Base-by-base conservation (phyloP, 495 filamentous ascomycete species). In the Tuber umbilicatum region DNA sequence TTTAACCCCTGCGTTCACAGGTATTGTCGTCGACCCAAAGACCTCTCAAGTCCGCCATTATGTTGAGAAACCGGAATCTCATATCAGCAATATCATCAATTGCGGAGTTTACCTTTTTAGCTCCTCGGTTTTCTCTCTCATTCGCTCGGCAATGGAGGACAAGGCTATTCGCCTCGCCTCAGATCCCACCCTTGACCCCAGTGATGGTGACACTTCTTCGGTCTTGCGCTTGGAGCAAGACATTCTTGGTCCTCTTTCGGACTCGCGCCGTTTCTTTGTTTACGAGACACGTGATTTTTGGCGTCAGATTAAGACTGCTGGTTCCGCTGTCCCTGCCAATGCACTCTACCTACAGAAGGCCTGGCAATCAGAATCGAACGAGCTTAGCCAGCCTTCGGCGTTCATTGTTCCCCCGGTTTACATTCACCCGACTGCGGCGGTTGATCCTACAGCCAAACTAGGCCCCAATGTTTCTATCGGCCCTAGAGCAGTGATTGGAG, bases 241-340 rank as follows among this genome's bases (percentile, higher is more conserved):
- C 82, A 97, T 99, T 75, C 90, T 99, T 55, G 91, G 93, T 71
- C 94, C 97, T 80, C 89, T 99, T 79, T 94, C 95, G 47, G 95
- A 99, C 85, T 97, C 90, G 88, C 94, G 96, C 83, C 93, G 95
- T 82, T 99, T 99, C 87, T 99, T 92, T 84, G 96, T 98, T 31
- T 91, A 97, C 84, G 95, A 99, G 85, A 98, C 95, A 68, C 97
- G 97, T 85, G 95, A 97, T 82, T 99, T 99, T 86, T 99, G 95
- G 95, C 94, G 95, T 73, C 95, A 99, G 87, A 98, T 99, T 88
- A 99, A 99, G 89, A 97, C 96, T 7, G 95, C 95, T 70, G 96
- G 96, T 60, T 98, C 95, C 35, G 95, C 95, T 70, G 93, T 99
- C 73, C 96, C 95, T 16, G 95, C 95, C 74, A 98, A 99, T 82